A percentile compares a stretch with the other conserved stretches of the same genome.
phyloP scores from a whole-genome alignment of 768 basidiomycete species.

The Saitozyma podzolica region DNA sequence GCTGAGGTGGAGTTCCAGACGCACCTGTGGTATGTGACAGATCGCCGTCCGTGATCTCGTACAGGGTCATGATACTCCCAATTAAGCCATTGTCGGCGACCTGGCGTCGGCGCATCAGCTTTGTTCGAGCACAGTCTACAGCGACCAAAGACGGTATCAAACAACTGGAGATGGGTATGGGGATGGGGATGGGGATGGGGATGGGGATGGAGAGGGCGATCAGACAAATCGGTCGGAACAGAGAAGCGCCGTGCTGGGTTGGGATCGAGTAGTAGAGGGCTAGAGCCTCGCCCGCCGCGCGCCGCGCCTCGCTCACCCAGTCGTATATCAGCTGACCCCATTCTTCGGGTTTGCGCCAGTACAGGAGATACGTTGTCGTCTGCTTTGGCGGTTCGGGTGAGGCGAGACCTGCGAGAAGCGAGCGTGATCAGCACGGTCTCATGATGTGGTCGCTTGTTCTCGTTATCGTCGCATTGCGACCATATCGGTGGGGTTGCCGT shows the following conservation, averaged over 20 bases:
- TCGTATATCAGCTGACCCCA: slow-evolving; percentile 54
- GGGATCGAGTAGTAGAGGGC: background rate
- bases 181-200: no score
- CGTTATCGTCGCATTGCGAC: no score
- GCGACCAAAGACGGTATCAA: background rate
- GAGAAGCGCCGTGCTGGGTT: background rate
- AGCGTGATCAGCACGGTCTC: no score
- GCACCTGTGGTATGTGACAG: slow-evolving; percentile 48
- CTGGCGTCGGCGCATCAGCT: slow-evolving; percentile 26
- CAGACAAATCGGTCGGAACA: background rate
- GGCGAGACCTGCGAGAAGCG: slow-evolving; percentile 27
- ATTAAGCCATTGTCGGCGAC: slow-evolving; percentile 53
- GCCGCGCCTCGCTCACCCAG: slow-evolving; percentile 54
- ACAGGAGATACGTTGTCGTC: slow-evolving; percentile 48
- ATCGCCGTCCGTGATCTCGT: slow-evolving; percentile 55
- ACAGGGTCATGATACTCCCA: slow-evolving; percentile 55
- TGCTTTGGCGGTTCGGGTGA: slow-evolving; percentile 47
- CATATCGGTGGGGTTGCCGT: no score
- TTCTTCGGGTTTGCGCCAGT: slow-evolving; percentile 55
- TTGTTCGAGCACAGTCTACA: no score
- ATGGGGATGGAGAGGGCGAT: no score
- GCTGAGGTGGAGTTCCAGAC: no score
- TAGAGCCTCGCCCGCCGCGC: background rate
- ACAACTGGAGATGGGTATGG: background rate
- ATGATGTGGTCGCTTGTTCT: no score